Evolutionary conservation across 257 asterid species (phyloP).

Genomic region (Solanum sejunctum): DNA sequence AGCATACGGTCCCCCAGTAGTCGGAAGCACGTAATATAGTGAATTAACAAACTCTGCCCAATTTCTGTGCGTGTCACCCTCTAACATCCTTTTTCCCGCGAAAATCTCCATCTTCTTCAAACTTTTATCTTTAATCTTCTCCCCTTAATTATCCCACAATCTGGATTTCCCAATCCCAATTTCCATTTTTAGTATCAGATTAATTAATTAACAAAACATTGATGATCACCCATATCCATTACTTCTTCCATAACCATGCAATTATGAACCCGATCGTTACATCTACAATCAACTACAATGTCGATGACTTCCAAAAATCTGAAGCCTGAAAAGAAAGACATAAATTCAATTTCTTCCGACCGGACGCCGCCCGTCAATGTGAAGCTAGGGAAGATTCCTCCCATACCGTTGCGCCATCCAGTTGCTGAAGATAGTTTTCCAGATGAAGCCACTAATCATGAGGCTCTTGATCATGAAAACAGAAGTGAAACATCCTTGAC

Average conservation of each 20-base stretch:
- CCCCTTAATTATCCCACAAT: background rate
- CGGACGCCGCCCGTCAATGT: conserved; percentile 10
- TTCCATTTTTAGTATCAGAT: background rate
- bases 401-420: conserved; percentile 34
- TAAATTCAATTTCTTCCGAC: conserved; percentile 13
- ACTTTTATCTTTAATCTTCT: background rate
- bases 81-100: conserved; percentile 54
- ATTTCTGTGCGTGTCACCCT: conserved; percentile 31
- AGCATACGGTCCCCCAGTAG: too few relatives aligned
- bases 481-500: conserved; percentile 15
- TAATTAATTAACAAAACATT: background rate
- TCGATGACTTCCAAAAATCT: conserved; percentile 22
- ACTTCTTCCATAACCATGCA: background rate
- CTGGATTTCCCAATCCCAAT: conserved; percentile 2
- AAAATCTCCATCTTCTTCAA: conserved; percentile 31
- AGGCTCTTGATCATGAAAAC: background rate
- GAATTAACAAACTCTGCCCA: background rate
- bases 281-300: conserved; percentile 16
- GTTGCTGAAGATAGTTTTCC: background rate
- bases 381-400: conserved; percentile 54
- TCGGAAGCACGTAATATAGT: too few relatives aligned
- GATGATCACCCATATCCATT: background rate
- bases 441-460: conserved; percentile 11
- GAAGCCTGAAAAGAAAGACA: conserved; percentile 6
- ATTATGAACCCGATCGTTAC: conserved; percentile 5